A percentile compares a stretch with the other conserved stretches of the same genome.
Conservation (phyloP, 805 yeast species). For the Wickerhamomyces hampshirensis region DNA sequence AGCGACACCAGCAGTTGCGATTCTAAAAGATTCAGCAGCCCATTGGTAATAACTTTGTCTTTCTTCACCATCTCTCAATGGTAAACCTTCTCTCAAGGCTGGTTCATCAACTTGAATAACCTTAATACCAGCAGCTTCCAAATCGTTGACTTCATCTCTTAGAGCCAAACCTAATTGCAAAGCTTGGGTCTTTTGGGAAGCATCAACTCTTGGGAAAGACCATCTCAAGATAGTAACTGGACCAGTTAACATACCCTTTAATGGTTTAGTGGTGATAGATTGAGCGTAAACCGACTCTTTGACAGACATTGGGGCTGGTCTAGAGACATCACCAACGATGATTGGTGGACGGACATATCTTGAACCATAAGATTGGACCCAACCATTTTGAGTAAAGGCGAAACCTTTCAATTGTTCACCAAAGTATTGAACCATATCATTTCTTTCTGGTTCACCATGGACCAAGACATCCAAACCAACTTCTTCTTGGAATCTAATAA, state of each 20-base stretch:
- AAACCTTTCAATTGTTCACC: constrained; percentile 99
- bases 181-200: constrained; percentile 88
- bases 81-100: constrained; percentile 99
- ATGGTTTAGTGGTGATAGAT: constrained; percentile 90
- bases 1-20: constrained; percentile 96
- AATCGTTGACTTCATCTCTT: constrained; percentile 97
- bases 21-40: constrained; percentile 99
- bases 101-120: constrained; percentile 99
- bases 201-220: constrained; percentile 99
- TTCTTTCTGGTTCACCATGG: constrained; percentile 99
- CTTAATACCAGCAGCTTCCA: constrained; percentile 96
- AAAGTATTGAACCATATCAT: constrained; percentile 99
- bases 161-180: constrained; percentile 95
- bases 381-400: constrained; percentile 97
- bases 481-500: constrained; percentile 98
- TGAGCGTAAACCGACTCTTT: constrained; percentile 99
- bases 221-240: constrained; percentile 99
- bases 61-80: constrained; percentile 96
- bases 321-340: constrained; percentile 97
- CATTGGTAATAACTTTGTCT: constrained; percentile 94
- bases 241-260: constrained; percentile 99
- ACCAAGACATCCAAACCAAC: constrained; percentile 97
- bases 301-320: constrained; percentile 98
- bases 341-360: constrained; percentile 99
- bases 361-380: constrained; percentile 99